Evolutionary conservation across 2,329 filamentous ascomycete genomes (phyloP), one percentile per base, ranked within the genome.

Genomic region (Phialophora verrucosa): DNA sequence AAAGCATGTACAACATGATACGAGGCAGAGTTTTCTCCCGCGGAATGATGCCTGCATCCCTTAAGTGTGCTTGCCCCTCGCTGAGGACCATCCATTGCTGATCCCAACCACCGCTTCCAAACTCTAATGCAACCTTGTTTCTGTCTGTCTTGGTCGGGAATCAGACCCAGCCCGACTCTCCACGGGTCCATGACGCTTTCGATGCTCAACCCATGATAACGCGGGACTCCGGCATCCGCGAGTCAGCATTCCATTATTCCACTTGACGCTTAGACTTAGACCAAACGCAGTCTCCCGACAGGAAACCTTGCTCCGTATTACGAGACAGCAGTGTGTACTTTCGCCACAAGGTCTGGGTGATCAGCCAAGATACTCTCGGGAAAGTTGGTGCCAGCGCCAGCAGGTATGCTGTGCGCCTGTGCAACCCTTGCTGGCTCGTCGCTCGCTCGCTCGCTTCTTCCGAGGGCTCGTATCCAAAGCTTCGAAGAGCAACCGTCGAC

Each of bases 51-150:
- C 35, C 35, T 42, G 35, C 35, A 42, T 25, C 17, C 38, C 11
- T 35, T 10, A 12, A 12, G 32, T 12, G 32, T 44, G 38, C 38
- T 44, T n/a, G 38, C 17, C 38, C 17, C 38, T 44, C 38, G 38
- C 38, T 20, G 38, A 44, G 38, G 2, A n/a, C 38, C 38, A 44
- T 20, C 14, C 14, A 44, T 44, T n/a, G 38, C 38, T 44, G 38
- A n/a, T 44, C 38, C 4, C 38, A n/a, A 44, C 38, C 38, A 44
- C 38, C 38, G 38, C 38, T 44, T 20, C 38, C 14, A 44, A 44
- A 44, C 38, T 44, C 38, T 44, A 44, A 44, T 44, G 38, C 38
- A 44, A 44, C 38, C 38, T 44, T 44, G 38, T n/a, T 44, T 44
- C 38, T 44, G 14, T 44, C 17, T 8, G 38, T 44, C 38, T n/a